Percentiles rank a stretch among this genome's conserved stretches.
phyloP scores from a whole-genome alignment of 2,329 filamentous ascomycete species.

The Didymella sp. region DNA sequence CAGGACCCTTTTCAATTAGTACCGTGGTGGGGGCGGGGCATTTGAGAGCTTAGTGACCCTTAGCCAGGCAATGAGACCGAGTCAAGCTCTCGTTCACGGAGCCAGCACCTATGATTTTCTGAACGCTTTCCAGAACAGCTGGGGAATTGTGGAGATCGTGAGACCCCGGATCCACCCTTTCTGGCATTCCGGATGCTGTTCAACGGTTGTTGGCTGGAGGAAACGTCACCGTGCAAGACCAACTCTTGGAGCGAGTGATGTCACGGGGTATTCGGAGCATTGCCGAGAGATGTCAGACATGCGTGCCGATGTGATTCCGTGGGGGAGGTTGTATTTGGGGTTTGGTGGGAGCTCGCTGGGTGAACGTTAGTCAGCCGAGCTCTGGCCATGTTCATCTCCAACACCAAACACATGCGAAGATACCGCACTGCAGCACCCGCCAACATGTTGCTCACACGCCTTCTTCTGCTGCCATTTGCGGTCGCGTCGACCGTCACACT shows the following conservation, averaged over 20 bases:
- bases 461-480: slow-evolving; percentile 48
- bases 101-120: slow-evolving; percentile 28
- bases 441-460: slow-evolving; percentile 48
- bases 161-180: slow-evolving; percentile 41
- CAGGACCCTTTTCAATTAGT: slow-evolving; percentile 28
- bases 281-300: slow-evolving; percentile 11
- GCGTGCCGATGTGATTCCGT: slow-evolving; percentile 9
- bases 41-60: slow-evolving; percentile 29
- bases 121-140: slow-evolving; percentile 27
- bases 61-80: slow-evolving; percentile 27
- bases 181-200: slow-evolving; percentile 30
- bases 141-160: slow-evolving; percentile 42
- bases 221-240: slow-evolving; percentile 28
- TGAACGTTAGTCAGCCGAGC: slow-evolving; percentile 17
- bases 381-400: slow-evolving; percentile 8
- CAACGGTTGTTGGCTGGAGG: slow-evolving; percentile 30
- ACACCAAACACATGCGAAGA: slow-evolving; percentile 5
- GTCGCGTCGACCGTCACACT: slow-evolving; percentile 49
- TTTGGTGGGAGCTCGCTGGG: slow-evolving; percentile 1
- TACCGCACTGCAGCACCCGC: slow-evolving; percentile 9
- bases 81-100: slow-evolving; percentile 19
- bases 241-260: slow-evolving; percentile 1
- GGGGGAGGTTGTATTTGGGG: not conserved
- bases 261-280: slow-evolving; percentile 9
- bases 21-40: slow-evolving; percentile 45